Evolutionary conservation across 495 filamentous ascomycete species (phyloP), one percentile per base, ranked within the genome.

Genomic region (Platismatia glauca): DNA sequence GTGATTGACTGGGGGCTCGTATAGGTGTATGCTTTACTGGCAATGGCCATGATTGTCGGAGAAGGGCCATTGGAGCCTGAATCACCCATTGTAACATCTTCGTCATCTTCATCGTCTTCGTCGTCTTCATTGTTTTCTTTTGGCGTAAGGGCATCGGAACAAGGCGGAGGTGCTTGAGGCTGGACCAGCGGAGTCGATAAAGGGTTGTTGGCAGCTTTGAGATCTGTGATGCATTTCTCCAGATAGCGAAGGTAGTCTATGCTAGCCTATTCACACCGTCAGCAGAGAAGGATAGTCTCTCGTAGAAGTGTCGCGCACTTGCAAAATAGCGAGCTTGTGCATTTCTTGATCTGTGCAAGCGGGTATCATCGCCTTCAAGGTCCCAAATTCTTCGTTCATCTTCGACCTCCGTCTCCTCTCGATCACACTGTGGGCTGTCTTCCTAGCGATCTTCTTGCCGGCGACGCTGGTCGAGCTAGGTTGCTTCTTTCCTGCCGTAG

Each of bases 351-450:
- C 90, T 35, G 65, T 72, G 70, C 94, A 97, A 1, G 94, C 95
- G 1, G 95, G 95, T 66, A 98, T 95, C 88, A 98, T 89, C 70
- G 88, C 84, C 76, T 97, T 97, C 63, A 98, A 76, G 20, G 94
- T 88, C 1, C 83, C 87, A 76, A 98, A 98, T 74, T 97, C 94
- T 69, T 97, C 94, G 68, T 98, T 98, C 94, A 98, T 98, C 79
- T 97, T 98, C 7, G 89, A 95, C 57, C 94, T 80, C 66, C 94
- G 78, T 55, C 95, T 77, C 20, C 94, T 82, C 75, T 98, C 94
- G 69, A 98, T 98, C 67, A 97, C 73, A 67, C 90, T 95, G 69
- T 98, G 94, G 4, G 94, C 94, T 2, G 95, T 98, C 73, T 97
- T 98, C 66, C 94, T 82, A 7, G 94, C 91, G 60, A 93, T 95